Conservation (phyloP, 306 rosid species). For the Herpetospermum pedunculosum region DNA sequence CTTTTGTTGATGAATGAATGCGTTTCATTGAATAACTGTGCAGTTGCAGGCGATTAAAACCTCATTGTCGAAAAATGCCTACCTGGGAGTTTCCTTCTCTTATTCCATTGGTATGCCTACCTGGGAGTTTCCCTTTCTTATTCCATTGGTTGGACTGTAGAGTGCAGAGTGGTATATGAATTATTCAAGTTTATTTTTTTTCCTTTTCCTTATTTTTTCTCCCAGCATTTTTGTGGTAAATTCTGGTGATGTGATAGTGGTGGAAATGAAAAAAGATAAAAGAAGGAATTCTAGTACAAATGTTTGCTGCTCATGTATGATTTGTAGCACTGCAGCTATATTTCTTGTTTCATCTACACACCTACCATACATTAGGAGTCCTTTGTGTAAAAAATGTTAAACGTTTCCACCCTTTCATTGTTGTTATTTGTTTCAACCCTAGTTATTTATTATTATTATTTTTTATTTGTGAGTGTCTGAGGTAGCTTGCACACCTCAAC, state of each 20-base stretch:
- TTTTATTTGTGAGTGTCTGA: too few species aligned
- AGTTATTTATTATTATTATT: too few species aligned
- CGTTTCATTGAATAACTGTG: not conserved
- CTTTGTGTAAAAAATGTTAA: not conserved
- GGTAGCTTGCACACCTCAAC: too few species aligned
- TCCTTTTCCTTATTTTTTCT: not conserved
- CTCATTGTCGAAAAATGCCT: too few species aligned
- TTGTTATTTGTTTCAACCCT: too few species aligned
- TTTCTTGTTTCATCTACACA: not conserved
- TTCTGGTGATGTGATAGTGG: slow-evolving; percentile 1
- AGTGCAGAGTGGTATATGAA: not conserved
- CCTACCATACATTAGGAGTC: not conserved
- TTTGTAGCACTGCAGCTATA: not conserved
- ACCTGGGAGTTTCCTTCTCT: not conserved
- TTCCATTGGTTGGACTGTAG: not conserved
- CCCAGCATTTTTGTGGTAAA: not conserved
- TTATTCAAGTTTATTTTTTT: not conserved
- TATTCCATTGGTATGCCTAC: too few species aligned
- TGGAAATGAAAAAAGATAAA: not conserved
- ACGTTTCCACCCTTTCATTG: too few species aligned
- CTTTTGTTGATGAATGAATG: not conserved
- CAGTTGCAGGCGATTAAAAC: not conserved
- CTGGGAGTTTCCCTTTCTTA: too few species aligned
- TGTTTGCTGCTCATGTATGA: not conserved
- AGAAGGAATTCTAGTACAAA: not conserved